Base-by-base conservation (phyloP, 768 basidiomycete species). In the Pulveroboletus ravenelii region DNA sequence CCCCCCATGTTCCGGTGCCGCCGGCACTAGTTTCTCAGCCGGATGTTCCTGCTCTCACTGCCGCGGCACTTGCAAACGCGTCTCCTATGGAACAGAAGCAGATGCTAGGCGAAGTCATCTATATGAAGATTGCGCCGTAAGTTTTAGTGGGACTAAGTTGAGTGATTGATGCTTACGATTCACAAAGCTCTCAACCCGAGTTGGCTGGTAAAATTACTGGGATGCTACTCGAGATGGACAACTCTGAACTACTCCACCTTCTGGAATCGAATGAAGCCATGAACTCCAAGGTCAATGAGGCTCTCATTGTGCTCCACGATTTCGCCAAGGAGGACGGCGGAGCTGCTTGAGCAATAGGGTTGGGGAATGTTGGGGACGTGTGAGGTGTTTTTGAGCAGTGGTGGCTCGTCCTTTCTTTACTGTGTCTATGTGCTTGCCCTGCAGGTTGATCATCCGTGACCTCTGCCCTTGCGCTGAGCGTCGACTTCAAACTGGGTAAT, bases 211-310 rank as follows among this genome's bases (percentile, higher is more conserved):
- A 97, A 80, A 96, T 97, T 70, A 97, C 94, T 39, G 94, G 93
- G 49, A 97, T 97, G 94, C 77, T 97, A 64, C 82, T 97, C 57
- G 94, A 99, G 82, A 98, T 99, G 95, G 94, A 97, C 70, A 95
- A 95, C 73, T 65, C 78, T 42, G 96, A 98, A 72, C 78, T 99
- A 45, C 74, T 98, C 27, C 86, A 90, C 72, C 81, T 99, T 44
- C 73, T 98, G 60, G 93, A 95, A 53, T 74, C 82, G 48, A 73
- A 75, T 18, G 90, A 92, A 10, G 82, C 93, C 38, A 82, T 99
- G 78, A 81, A 81, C 63, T 74, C 77, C 71, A 99, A 99, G 79
- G 88, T 96, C 57, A 82, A 80, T 52, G 95, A 98, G 76, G 95
- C 95, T 30, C 79, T 97, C 54, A 67, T 76, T 51, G 94, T 97